Evolutionary conservation across 768 basidiomycete species (phyloP), one percentile per base, ranked within the genome.

Genomic region (Auricularia heimuer): DNA sequence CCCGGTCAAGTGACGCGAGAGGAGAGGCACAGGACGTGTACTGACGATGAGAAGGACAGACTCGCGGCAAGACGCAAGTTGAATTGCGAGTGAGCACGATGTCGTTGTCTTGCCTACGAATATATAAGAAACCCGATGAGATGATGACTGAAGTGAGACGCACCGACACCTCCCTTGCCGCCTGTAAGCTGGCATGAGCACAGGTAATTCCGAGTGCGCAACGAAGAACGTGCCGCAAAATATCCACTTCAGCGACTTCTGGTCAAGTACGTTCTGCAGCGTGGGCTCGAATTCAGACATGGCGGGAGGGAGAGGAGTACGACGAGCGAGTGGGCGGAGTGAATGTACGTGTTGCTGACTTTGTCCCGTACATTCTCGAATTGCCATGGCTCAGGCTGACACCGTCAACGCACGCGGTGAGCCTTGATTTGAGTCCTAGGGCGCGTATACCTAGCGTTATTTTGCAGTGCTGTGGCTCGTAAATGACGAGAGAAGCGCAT

Each of bases 141-240:
- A 42, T 47, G 37, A 45, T n/a, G 16, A 14, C 10, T 58, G 18
- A 42, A n/a, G 33, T 37, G 34, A 64, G 21, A 79, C 90, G 75
- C 75, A 89, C 95, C 94, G 68, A 98, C 97, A 81, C 95, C 97
- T 77, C 93, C 97, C 83, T 98, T 98, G 63, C 95, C 95, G 81
- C 95, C 94, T 97, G 71, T 33, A 45, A 64, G 11, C 65, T 64
- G 61, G 62, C 63, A 21, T 51, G 54, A 61, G 42, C 3, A 29
- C 29, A 29, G 29, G 29, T 63, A 47, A 68, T 61, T 71, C 68
- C 66, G 62, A 63, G 36, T 62, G 65, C 62, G 66, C 64, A 62
- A 51, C 44, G 33, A 21, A 18, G 66, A 36, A 83, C 90, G 66
- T 76, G 85, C 96, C 96, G 73, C 97, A 98, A 74, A 99, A 99